Evolutionary conservation across 2,329 filamentous ascomycete genomes (phyloP).

Genomic region (Trichoderma brevicompactum): DNA sequence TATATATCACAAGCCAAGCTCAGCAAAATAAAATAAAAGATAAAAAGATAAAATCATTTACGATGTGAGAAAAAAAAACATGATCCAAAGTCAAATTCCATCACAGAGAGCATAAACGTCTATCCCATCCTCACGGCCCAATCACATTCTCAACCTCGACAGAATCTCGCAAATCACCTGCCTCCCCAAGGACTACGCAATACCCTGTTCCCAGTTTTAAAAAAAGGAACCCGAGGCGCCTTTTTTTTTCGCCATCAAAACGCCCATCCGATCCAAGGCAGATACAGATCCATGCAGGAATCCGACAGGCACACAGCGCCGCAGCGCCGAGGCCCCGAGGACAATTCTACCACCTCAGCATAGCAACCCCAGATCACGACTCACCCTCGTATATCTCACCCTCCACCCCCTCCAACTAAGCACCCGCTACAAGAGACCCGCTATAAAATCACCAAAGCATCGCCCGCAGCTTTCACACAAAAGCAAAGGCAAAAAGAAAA

Average conservation of each 20-base stretch:
- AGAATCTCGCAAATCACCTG: conserved; percentile 17
- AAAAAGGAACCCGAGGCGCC: neutral
- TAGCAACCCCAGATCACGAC: conserved; percentile 25
- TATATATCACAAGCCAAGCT: neutral
- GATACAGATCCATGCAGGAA: neutral
- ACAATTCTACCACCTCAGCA: conserved; percentile 5
- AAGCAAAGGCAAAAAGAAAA: neutral
- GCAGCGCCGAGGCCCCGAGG: conserved; percentile 9
- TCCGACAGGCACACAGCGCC: neutral
- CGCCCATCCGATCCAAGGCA: neutral
- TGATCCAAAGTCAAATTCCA: conserved; percentile 17
- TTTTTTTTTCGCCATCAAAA: neutral
- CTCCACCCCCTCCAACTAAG: neutral
- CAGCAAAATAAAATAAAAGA: neutral
- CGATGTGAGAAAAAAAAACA: neutral
- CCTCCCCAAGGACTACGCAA: conserved; percentile 5
- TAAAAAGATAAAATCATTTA: neutral
- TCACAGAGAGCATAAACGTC: conserved; percentile 12
- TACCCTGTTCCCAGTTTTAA: neutral
- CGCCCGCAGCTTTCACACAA: conserved; percentile 11
- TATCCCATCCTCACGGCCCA: conserved; percentile 3
- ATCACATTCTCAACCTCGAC: conserved; percentile 18
- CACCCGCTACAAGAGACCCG: neutral
- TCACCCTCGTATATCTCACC: neutral
- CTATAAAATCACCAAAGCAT: neutral